Percentiles rank a stretch among this genome's conserved stretches.
phyloP scores from a whole-genome alignment of 2,329 filamentous ascomycete species.

The Clonostachys byssicola region DNA sequence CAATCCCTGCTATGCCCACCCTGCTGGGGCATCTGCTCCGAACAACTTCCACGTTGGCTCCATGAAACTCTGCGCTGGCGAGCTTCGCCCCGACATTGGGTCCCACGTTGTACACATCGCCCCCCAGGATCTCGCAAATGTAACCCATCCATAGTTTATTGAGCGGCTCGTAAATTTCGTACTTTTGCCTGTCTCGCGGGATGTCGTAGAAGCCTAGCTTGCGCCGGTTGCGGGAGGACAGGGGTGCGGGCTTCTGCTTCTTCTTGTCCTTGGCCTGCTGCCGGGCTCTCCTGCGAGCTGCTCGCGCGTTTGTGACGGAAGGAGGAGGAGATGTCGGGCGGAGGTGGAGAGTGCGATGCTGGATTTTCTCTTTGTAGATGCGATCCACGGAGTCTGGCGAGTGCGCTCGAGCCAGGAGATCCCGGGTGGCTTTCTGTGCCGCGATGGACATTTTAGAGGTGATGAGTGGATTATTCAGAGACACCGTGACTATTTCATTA shows the following conservation, averaged over 20 bases:
- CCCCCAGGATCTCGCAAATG: slow-evolving; percentile 73
- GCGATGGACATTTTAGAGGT: too few relatives aligned
- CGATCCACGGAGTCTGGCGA: slow-evolving; percentile 65
- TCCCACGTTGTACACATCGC: slow-evolving; percentile 51
- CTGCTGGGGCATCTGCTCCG: slow-evolving; percentile 75
- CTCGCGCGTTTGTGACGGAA: slow-evolving; percentile 48
- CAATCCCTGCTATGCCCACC: slow-evolving; percentile 81
- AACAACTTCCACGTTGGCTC: slow-evolving; percentile 78
- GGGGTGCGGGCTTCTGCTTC: slow-evolving; percentile 55
- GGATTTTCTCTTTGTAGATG: slow-evolving; percentile 79
- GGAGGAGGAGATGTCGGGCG: slow-evolving; percentile 68
- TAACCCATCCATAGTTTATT: slow-evolving; percentile 81
- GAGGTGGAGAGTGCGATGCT: slow-evolving; percentile 76
- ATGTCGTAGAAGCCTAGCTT: slow-evolving; percentile 70
- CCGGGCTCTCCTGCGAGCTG: slow-evolving; percentile 46
- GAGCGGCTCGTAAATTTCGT: slow-evolving; percentile 73
- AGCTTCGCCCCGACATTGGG: slow-evolving; percentile 67
- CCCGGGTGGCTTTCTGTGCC: slow-evolving; percentile 37
- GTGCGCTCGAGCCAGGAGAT: slow-evolving; percentile 74
- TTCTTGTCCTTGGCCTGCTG: slow-evolving; percentile 38
- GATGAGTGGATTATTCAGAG: too few relatives aligned
- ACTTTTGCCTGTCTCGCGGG: slow-evolving; percentile 56
- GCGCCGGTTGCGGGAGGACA: slow-evolving; percentile 78
- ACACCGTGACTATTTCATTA: too few relatives aligned
- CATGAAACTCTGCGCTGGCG: slow-evolving; percentile 85